Evolutionary conservation across 148 eudicot species (phyloP).

Genomic region (Rhododendron williamsianum): DNA sequence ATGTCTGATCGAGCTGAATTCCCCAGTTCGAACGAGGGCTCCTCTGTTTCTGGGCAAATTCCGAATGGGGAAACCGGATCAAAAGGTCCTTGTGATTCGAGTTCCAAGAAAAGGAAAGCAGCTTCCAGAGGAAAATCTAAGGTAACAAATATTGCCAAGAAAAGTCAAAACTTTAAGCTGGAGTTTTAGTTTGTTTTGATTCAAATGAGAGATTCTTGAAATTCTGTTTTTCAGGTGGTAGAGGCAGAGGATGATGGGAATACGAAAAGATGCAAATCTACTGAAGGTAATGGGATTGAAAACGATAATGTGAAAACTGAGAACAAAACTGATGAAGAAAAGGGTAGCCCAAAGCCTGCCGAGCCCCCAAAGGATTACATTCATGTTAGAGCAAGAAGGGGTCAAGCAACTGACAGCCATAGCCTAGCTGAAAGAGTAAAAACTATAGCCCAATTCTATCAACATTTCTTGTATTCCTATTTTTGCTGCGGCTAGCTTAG

Average conservation of each 20-base stretch:
- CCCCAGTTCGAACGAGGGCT: conserved; percentile 41
- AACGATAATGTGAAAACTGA: conserved; percentile 22
- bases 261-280: conserved; percentile 45
- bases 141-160: conserved; percentile 8
- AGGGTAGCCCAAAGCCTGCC: conserved; percentile 33
- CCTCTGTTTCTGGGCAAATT: conserved; percentile 54
- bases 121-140: conserved; percentile 48
- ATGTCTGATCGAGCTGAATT: conserved; percentile 22
- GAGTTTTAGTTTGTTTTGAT: not conserved
- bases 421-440: conserved; percentile 93
- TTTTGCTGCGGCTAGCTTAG: not conserved
- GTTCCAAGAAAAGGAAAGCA: conserved; percentile 61
- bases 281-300: conserved; percentile 22
- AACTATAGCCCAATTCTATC: not conserved
- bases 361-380: conserved; percentile 87
- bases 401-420: conserved; percentile 98
- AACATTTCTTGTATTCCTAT: not conserved
- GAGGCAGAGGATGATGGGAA: conserved; percentile 31
- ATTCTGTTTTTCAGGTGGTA: conserved; percentile 26
- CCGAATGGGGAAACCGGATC: conserved; percentile 38
- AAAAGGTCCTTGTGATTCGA: conserved; percentile 18
- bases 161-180: not conserved
- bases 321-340: conserved; percentile 16
- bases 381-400: conserved; percentile 98
- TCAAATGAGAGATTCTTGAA: not conserved